Conservation (phyloP, 1,284 basidiomycete species). For the Austroboletus niveus region DNA sequence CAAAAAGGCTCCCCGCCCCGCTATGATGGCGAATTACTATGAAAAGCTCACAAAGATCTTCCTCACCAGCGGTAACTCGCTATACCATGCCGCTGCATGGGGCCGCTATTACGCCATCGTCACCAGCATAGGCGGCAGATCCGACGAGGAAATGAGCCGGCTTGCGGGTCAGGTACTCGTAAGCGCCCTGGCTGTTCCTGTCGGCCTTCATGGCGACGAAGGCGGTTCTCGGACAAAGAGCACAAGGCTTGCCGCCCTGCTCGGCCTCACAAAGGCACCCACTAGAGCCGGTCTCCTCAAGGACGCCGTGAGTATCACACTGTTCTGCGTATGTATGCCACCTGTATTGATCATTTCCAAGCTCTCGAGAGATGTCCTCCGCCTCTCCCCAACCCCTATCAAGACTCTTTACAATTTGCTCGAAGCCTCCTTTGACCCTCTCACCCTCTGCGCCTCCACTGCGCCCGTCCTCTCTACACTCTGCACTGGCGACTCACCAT, state of each 20-base stretch:
- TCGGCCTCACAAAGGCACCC: slow-evolving; percentile 85
- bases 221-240: slow-evolving; percentile 76
- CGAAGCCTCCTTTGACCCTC: slow-evolving; percentile 94
- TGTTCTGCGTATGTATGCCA: not conserved
- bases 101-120: slow-evolving; percentile 78
- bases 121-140: slow-evolving; percentile 64
- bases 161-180: slow-evolving; percentile 93
- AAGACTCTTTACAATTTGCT: slow-evolving; percentile 88
- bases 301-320: slow-evolving; percentile 66
- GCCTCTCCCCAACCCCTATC: slow-evolving; percentile 74
- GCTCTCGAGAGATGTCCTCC: slow-evolving; percentile 84
- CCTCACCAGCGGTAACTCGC: slow-evolving; percentile 87
- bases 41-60: slow-evolving; percentile 98
- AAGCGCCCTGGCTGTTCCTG: slow-evolving; percentile 91
- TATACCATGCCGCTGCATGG: slow-evolving; percentile 98
- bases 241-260: slow-evolving; percentile 79
- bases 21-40: slow-evolving; percentile 99
- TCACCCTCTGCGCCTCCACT: slow-evolving; percentile 82
- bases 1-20: slow-evolving; percentile 87
- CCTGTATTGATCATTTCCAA: slow-evolving; percentile 24
- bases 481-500: slow-evolving; percentile 41
- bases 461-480: slow-evolving; percentile 80
- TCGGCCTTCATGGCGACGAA: slow-evolving; percentile 68
- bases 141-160: slow-evolving; percentile 76
- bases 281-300: slow-evolving; percentile 83